These are phyloP conservation scores for Scenedesmus sp. DNA, from an alignment of 163 green algal genomes.

Conservation along the genomic window DNA sequence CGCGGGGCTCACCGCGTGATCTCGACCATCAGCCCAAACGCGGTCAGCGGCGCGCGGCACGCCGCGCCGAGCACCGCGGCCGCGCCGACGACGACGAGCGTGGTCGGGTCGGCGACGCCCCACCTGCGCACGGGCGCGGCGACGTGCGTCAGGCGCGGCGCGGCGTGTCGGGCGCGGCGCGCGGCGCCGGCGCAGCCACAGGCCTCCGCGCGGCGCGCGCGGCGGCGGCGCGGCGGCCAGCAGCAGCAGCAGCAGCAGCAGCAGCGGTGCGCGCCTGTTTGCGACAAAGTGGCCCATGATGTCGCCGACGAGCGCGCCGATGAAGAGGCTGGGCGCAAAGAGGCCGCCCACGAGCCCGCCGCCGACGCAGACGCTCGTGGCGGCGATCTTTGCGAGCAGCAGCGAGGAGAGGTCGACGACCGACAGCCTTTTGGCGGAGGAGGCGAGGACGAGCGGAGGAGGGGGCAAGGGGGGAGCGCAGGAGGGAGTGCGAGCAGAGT, in stretches of 20 bases:
- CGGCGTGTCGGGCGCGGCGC: neutral
- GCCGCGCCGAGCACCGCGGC: conserved; percentile 66
- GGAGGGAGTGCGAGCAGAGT: too few species aligned
- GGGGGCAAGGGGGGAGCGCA: too few species aligned
- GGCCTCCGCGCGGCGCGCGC: too few species aligned
- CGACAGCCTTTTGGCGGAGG: too few species aligned
- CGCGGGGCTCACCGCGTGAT: conserved; percentile 51
- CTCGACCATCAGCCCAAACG: conserved; percentile 70
- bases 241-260: too few species aligned
- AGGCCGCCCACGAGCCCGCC: conserved; percentile 89
- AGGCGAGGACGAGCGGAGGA: too few species aligned
- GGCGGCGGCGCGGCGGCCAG: neutral
- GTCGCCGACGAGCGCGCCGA: conserved; percentile 79
- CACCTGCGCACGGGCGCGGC: conserved; percentile 15
- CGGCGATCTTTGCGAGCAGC: conserved; percentile 84
- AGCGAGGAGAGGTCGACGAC: conserved; percentile 53
- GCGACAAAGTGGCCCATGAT: conserved; percentile 62
- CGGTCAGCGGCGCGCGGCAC: conserved; percentile 65
- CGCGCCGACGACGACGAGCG: conserved; percentile 64
- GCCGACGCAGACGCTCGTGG: conserved; percentile 83
- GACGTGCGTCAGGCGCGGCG: neutral
- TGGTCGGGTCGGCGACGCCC: conserved; percentile 62
- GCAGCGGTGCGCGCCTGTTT: conserved; percentile 8
- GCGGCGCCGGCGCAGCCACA: neutral
- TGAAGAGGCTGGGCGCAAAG: conserved; percentile 96